phyloP scores from a whole-genome alignment of 176 grass and related monocot species.

The Musa troglodytarum region DNA sequence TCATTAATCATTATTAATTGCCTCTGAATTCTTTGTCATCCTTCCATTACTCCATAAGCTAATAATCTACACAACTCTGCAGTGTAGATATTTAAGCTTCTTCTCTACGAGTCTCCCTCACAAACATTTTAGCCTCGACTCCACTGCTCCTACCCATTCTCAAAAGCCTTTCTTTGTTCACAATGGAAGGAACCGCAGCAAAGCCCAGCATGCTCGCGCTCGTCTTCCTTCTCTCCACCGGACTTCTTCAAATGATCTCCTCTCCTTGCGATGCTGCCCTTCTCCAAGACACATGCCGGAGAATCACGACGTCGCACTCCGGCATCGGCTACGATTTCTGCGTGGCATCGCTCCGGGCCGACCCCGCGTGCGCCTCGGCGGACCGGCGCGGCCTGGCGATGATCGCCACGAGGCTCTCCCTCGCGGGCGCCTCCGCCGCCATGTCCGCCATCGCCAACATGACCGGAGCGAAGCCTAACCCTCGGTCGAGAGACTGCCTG shows the following conservation, averaged over 20 bases:
- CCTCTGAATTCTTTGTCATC: no score
- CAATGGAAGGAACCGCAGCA: no score
- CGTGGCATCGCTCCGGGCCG: background rate
- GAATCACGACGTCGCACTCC: background rate
- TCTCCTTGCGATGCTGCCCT: background rate
- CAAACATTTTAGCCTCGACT: no score
- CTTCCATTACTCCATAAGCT: no score
- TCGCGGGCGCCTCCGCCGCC: background rate
- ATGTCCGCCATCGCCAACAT: background rate
- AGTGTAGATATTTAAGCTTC: no score
- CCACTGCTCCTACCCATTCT: no score
- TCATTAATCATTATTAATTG: no score
- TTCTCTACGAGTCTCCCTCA: no score
- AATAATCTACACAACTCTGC: no score
- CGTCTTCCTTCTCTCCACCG: background rate
- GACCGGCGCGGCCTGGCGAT: slow-evolving; percentile 1
- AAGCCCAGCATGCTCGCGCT: background rate
- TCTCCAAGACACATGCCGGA: background rate
- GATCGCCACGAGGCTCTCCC: background rate
- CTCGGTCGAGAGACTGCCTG: background rate
- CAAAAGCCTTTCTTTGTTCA: no score
- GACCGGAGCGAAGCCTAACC: background rate
- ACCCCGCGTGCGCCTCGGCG: background rate
- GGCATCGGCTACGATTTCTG: slow-evolving; percentile 6
- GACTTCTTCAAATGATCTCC: background rate